phyloP scores from a whole-genome alignment of 805 yeast genomes.

The Metschnikowia reukaufii region DNA sequence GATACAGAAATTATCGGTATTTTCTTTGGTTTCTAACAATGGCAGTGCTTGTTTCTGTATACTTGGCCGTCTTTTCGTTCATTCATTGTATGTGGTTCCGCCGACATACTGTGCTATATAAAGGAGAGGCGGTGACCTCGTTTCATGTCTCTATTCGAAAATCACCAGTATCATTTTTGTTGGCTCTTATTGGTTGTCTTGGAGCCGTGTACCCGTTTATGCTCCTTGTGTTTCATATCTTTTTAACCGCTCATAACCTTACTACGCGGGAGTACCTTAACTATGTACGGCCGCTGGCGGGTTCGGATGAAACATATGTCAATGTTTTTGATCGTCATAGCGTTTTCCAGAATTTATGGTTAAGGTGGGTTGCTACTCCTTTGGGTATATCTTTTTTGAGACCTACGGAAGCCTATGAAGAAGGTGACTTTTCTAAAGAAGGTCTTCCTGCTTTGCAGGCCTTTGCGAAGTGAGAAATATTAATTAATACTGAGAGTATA shows the following conservation, averaged over 20 bases:
- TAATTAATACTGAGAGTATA: no score
- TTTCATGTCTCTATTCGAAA: constrained; percentile 10
- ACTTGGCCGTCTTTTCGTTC: constrained; percentile 12
- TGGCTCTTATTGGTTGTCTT: constrained; percentile 50
- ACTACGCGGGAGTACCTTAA: constrained; percentile 75
- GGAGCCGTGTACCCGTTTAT: constrained; percentile 55
- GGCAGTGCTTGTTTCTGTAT: constrained; percentile 22
- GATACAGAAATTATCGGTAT: constrained; percentile 37
- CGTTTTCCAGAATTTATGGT: constrained; percentile 28
- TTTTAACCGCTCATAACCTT: constrained; percentile 54
- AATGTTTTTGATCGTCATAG: constrained; percentile 32
- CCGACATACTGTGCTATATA: not conserved
- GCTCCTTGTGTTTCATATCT: constrained; percentile 53
- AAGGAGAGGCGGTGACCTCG: not conserved
- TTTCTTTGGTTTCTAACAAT: constrained; percentile 34
- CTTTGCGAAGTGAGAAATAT: constrained; percentile 6
- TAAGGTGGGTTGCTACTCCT: constrained; percentile 40
- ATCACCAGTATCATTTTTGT: constrained; percentile 45
- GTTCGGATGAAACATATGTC: constrained; percentile 31
- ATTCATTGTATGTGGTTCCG: constrained; percentile 21
- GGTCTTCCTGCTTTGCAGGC: constrained; percentile 10
- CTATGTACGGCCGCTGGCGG: constrained; percentile 34
- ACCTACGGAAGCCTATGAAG: constrained; percentile 9
- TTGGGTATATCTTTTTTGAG: constrained; percentile 19
- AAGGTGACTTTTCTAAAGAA: constrained; percentile 13